Conservation (phyloP, 2,329 filamentous ascomycete genomes). For the Cladosporium phlei region DNA sequence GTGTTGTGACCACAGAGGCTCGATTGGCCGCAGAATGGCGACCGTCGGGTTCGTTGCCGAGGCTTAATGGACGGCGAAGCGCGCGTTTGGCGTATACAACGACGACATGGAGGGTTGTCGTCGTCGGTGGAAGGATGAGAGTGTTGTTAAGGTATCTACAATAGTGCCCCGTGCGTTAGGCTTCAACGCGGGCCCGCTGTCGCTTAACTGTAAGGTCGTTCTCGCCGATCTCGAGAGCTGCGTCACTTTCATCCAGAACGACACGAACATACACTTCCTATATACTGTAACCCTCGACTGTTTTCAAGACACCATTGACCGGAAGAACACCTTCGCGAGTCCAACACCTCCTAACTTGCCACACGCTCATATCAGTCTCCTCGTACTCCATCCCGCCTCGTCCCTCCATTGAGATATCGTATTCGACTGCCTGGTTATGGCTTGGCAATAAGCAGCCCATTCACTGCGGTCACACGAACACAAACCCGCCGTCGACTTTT, state of each 20-base stretch:
- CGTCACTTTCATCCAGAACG: background rate
- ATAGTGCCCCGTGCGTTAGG: too few species aligned
- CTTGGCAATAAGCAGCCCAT: slow-evolving; percentile 11
- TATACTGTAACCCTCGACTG: too few species aligned
- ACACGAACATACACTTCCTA: background rate
- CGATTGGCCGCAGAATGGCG: slow-evolving; percentile 10
- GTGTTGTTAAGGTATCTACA: background rate
- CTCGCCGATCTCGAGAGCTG: background rate
- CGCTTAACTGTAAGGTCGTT: background rate
- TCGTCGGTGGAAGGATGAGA: background rate
- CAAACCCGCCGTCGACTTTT: too few species aligned
- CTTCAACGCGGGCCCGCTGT: too few species aligned
- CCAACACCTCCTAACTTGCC: background rate
- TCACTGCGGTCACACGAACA: background rate
- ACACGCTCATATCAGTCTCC: background rate
- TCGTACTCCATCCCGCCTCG: background rate
- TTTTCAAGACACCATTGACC: background rate
- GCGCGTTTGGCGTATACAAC: slow-evolving; percentile 1
- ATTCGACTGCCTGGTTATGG: slow-evolving; percentile 12
- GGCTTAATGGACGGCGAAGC: slow-evolving; percentile 6
- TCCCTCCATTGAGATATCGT: background rate
- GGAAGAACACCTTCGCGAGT: background rate
- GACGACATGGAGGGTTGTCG: background rate
- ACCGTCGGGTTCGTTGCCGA: background rate
- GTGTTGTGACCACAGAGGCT: background rate